Evolutionary conservation across 345 rosid genomes (phyloP).

Genomic region (Leavenworthia alabamica): DNA sequence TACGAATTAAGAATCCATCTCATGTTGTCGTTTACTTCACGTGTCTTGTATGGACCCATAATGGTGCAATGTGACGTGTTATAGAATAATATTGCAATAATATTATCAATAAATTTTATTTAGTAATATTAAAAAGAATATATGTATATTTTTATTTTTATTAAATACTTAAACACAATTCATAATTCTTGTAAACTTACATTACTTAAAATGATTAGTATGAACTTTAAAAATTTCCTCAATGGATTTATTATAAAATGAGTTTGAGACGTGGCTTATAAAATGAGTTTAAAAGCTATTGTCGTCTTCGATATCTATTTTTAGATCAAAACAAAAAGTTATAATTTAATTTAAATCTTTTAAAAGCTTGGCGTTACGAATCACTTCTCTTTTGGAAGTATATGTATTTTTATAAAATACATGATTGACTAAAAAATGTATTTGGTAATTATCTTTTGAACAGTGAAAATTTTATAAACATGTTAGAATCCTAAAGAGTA

Average conservation of each 20-base stretch:
- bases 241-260: background rate
- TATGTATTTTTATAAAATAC: background rate
- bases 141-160: no score
- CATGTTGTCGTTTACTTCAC: constrained; percentile 23
- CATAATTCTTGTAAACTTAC: no score
- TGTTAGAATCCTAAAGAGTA: no score
- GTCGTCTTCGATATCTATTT: background rate
- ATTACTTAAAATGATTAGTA: no score
- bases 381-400: background rate
- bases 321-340: background rate
- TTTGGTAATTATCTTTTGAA: background rate
- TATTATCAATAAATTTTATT: no score
- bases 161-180: background rate
- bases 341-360: background rate
- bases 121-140: no score
- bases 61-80: no score
- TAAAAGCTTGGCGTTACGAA: background rate
- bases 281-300: no score
- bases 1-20: background rate
- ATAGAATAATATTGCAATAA: no score
- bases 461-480: background rate
- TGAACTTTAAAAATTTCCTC: background rate
- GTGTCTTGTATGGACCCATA: constrained; percentile 23
- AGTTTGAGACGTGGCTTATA: background rate
- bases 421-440: no score